Evolutionary conservation across 495 filamentous ascomycete species (phyloP).

Genomic region (Echria macrotheca): DNA sequence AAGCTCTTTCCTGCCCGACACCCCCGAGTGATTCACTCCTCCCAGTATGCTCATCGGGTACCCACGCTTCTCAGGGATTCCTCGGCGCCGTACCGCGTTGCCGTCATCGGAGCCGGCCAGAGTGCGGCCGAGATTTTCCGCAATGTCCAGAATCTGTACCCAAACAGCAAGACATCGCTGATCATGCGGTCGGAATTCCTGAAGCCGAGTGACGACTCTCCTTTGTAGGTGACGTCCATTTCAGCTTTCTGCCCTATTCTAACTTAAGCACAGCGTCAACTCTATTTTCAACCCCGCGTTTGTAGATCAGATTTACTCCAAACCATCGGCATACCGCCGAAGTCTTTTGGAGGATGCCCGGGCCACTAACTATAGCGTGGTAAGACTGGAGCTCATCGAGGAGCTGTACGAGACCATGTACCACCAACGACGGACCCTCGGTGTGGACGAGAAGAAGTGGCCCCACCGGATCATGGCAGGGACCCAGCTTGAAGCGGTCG

Average conservation of each 20-base stretch:
- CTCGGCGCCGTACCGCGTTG: slow-evolving; percentile 60
- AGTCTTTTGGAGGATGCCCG: slow-evolving; percentile 59
- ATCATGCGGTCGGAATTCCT: slow-evolving; percentile 76
- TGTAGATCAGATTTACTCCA: slow-evolving; percentile 66
- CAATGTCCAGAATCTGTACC: slow-evolving; percentile 76
- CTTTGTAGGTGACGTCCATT: slow-evolving; percentile 62
- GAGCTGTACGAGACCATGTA: slow-evolving; percentile 80
- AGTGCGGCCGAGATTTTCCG: slow-evolving; percentile 94
- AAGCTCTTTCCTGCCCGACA: slow-evolving; percentile 55
- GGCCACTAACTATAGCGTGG: slow-evolving; percentile 90
- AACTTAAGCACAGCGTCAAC: slow-evolving; percentile 63
- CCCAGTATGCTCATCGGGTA: slow-evolving; percentile 67
- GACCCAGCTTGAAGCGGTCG: slow-evolving; percentile 55
- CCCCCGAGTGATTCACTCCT: slow-evolving; percentile 76
- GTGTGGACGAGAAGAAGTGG: slow-evolving; percentile 66
- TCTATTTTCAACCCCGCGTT: slow-evolving; percentile 88
- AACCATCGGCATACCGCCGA: slow-evolving; percentile 54
- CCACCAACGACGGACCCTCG: slow-evolving; percentile 64
- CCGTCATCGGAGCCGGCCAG: slow-evolving; percentile 83
- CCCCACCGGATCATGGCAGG: slow-evolving; percentile 70
- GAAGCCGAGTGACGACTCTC: slow-evolving; percentile 88
- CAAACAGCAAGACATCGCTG: slow-evolving; percentile 68
- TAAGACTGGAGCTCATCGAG: slow-evolving; percentile 81
- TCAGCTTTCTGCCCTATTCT: too few relatives aligned
- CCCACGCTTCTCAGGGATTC: slow-evolving; percentile 55